Evolutionary conservation across 192 early-diverging fungal genomes (phyloP).

Genomic region (Entophlyctis luteolus): DNA sequence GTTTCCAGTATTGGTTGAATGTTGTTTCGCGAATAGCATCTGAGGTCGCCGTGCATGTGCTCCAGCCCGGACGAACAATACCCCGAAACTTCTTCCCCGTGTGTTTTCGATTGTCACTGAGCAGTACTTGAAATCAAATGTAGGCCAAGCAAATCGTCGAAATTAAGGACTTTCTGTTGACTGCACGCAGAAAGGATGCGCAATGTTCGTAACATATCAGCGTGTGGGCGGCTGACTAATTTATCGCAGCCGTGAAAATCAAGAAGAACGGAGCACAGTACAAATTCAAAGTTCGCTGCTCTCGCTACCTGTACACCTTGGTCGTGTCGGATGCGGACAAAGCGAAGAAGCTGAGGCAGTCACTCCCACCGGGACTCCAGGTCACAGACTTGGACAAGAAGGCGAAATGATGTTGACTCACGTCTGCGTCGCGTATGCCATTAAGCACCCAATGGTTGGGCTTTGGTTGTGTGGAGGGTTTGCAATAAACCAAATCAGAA

Average conservation of each 20-base stretch:
- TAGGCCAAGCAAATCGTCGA: conserved; percentile 97
- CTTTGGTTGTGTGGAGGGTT: too few relatives aligned
- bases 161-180: conserved; percentile 97
- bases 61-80: too few relatives aligned
- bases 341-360: conserved; percentile 93
- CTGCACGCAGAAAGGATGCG: conserved; percentile 94
- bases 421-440: too few relatives aligned
- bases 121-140: too few relatives aligned
- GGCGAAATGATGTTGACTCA: conserved; percentile 22
- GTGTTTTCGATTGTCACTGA: too few relatives aligned
- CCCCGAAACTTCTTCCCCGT: too few relatives aligned
- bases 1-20: too few relatives aligned
- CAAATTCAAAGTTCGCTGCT: conserved; percentile 99
- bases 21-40: too few relatives aligned
- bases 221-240: not conserved
- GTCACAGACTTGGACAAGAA: conserved; percentile 28
- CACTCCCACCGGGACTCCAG: conserved; percentile 79
- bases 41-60: too few relatives aligned
- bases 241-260: conserved; percentile 69
- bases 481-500: too few relatives aligned
- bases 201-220: conserved; percentile 54
- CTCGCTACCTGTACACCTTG: conserved; percentile 96
- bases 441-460: too few relatives aligned
- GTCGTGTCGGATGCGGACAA: conserved; percentile 90
- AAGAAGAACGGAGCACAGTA: conserved; percentile 87